Base-by-base conservation (phyloP, 805 yeast species). In the Ogataea ganodermae region DNA sequence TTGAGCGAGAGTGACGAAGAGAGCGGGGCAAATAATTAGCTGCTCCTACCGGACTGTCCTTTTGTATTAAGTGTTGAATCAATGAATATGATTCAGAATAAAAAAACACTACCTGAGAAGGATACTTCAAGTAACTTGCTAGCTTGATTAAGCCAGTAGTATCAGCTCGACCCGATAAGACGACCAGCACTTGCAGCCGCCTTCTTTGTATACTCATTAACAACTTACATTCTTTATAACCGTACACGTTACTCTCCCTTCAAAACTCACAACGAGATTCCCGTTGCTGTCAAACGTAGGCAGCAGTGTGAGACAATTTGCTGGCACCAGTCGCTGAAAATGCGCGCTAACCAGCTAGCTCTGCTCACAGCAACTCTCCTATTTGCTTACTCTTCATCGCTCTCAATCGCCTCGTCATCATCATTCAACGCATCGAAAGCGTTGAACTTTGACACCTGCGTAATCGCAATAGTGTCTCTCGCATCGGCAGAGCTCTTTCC, bases 361-460 rank as follows among this genome's bases (percentile, higher is more conserved):
- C 13, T 14, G 12, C 26, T 22, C 18, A 41, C 35, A 38, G 10
- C 7, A 13, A 27, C 31, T 27, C 31, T 7, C 31, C 9, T 27
- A n/a, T 10, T 14, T n/a, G 18, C 32, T 35, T 48, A 45, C 33
- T 60, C 65, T 16, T 61, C 67, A 22, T 52, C 60, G 22, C 58
- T 62, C 28, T 39, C 53, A 30, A 52, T 48, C 14, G 55, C 52
- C 39, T 52, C 84, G 22, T 73, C 83, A 24, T 75, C 80, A 48
- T 70, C 72, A 23, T 79, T 85, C 61, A 87, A 78, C 21, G 92
- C 92, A 57, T 84, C 90, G 65, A 87, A 87, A 4, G 94, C 92
- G 67, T 87, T 87, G 75, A 86, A 87, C 17, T 79, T 74, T 36
- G 75, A 74, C 51, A 80, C 79, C 52, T 79, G 85, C 53, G 83